These are phyloP conservation scores for Chaetomium cochliodes DNA, from an alignment of 495 filamentous ascomycete species.

Conservation along the genomic window DNA sequence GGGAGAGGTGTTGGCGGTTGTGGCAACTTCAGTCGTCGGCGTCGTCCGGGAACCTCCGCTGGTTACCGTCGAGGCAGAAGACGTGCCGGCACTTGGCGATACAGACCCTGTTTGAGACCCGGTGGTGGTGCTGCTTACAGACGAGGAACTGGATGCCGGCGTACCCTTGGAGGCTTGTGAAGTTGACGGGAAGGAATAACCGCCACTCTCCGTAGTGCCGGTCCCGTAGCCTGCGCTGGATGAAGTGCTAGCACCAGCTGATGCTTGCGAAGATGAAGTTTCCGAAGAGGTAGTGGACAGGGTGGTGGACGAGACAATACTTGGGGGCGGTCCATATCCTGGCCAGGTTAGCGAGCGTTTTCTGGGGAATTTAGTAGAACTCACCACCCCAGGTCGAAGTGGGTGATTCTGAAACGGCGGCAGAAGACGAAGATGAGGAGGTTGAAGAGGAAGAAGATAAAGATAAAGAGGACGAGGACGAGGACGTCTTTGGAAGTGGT, in stretches of 20 bases:
- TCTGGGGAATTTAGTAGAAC: neutral
- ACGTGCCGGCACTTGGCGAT: neutral
- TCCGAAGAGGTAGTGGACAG: neutral
- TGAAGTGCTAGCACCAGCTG: neutral
- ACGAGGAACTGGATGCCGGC: neutral
- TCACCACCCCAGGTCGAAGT: constrained; percentile 11
- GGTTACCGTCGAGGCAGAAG: neutral
- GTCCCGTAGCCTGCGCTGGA: neutral
- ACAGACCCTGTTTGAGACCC: neutral
- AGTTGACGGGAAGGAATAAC: constrained; percentile 1
- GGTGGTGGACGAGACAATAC: neutral
- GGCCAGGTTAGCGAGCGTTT: neutral
- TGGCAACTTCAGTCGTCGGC: neutral
- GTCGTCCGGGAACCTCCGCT: neutral
- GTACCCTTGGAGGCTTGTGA: neutral
- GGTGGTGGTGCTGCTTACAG: neutral
- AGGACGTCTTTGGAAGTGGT: constrained; percentile 16
- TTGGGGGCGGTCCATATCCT: constrained; percentile 16
- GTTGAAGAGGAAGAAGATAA: neutral
- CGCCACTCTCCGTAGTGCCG: neutral
- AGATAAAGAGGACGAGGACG: neutral
- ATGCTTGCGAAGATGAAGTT: neutral
- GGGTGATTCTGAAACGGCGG: neutral
- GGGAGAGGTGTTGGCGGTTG: neutral
- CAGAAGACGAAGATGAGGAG: neutral